phyloP scores from a whole-genome alignment of 768 basidiomycete genomes.

The Trametes villosa region DNA sequence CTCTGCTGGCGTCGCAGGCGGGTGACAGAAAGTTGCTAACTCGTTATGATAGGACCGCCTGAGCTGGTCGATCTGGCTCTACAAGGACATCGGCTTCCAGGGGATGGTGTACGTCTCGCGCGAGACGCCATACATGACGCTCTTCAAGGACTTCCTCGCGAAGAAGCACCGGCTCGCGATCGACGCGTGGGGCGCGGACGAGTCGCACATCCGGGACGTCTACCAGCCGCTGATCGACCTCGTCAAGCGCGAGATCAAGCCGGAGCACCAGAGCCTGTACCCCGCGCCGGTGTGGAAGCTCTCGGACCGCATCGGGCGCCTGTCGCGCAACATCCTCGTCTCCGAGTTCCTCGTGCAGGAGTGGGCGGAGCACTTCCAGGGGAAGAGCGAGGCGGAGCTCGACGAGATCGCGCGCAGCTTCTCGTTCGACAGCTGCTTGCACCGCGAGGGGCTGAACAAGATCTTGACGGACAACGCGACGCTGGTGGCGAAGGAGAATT shows the following conservation, averaged over 20 bases:
- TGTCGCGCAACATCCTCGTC: constrained; percentile 70
- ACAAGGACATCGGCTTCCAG: constrained; percentile 86
- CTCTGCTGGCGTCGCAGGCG: too few species aligned
- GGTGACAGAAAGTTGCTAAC: too few species aligned
- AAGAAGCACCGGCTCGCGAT: constrained; percentile 80
- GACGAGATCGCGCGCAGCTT: constrained; percentile 80
- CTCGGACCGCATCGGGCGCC: constrained; percentile 53
- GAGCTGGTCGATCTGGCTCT: constrained; percentile 88
- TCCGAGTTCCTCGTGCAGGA: constrained; percentile 73
- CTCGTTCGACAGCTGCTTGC: constrained; percentile 68
- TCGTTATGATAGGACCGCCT: constrained; percentile 47
- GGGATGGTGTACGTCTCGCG: constrained; percentile 80
- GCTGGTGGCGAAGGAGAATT: constrained; percentile 20
- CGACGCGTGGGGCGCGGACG: constrained; percentile 82
- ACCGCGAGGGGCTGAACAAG: constrained; percentile 61
- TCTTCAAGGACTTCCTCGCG: constrained; percentile 69
- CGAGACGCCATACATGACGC: constrained; percentile 72
- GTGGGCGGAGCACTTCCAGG: constrained; percentile 72
- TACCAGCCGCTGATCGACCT: constrained; percentile 72
- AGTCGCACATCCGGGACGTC: constrained; percentile 53
- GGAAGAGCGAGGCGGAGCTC: constrained; percentile 61
- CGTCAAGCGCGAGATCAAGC: constrained; percentile 56
- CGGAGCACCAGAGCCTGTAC: constrained; percentile 59
- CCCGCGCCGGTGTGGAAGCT: constrained; percentile 69
- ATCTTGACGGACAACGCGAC: constrained; percentile 35